Percentiles rank a stretch among this genome's conserved stretches.
phyloP scores from a whole-genome alignment of 805 yeast genomes.

The Candida awuae region DNA sequence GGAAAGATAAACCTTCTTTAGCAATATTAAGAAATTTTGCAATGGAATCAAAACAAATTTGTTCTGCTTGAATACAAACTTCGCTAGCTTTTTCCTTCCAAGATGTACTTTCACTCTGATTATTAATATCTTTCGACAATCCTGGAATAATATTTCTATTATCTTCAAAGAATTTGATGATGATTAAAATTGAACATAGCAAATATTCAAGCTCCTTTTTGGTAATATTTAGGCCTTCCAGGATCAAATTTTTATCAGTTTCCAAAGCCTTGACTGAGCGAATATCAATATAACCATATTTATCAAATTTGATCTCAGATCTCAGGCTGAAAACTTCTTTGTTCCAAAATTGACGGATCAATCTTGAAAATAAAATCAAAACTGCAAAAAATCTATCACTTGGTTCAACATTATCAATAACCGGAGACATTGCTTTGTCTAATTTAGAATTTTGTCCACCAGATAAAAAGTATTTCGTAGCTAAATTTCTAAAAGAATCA shows the following conservation, averaged over 20 bases:
- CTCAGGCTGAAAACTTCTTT: conserved; percentile 49
- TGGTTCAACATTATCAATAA: conserved; percentile 69
- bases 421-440: conserved; percentile 29
- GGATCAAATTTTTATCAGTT: conserved; percentile 26
- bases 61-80: conserved; percentile 80
- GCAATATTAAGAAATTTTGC: conserved; percentile 66
- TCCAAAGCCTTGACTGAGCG: conserved; percentile 38
- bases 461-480: conserved; percentile 43
- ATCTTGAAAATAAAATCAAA: conserved; percentile 66
- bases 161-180: conserved; percentile 61
- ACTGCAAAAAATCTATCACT: conserved; percentile 91
- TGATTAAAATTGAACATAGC: conserved; percentile 60
- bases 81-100: conserved; percentile 40
- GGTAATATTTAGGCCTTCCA: conserved; percentile 38
- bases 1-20: conserved; percentile 85
- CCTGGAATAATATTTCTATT: conserved; percentile 58
- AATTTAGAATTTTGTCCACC: conserved; percentile 47
- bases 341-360: conserved; percentile 76
- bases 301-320: conserved; percentile 27
- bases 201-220: conserved; percentile 56
- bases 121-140: conserved; percentile 43
- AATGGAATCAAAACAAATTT: conserved; percentile 74
- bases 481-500: conserved; percentile 38
- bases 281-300: conserved; percentile 29
- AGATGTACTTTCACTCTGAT: conserved; percentile 40